Percentiles rank a stretch among this genome's conserved stretches.
phyloP scores from a whole-genome alignment of 768 basidiomycete genomes.

The Termitomyces sp. region DNA sequence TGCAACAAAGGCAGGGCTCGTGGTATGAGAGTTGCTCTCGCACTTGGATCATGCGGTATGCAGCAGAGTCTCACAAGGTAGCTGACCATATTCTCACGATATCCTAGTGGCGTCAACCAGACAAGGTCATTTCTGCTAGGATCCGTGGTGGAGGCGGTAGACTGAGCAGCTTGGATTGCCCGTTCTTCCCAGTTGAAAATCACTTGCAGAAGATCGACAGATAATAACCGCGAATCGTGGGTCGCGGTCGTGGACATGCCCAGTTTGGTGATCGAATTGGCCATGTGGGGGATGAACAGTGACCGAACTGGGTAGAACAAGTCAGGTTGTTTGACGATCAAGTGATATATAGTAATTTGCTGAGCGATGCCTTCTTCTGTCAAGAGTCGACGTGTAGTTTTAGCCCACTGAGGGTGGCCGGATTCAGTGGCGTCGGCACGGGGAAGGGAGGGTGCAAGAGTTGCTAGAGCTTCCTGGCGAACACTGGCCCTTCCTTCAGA shows the following conservation, averaged over 20 bases:
- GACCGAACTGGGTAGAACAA: conserved; percentile 92
- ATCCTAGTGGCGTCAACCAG: conserved; percentile 75
- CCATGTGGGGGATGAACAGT: conserved; percentile 90
- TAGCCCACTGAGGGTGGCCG: conserved; percentile 78
- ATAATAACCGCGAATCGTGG: conserved; percentile 76
- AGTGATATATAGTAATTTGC: conserved; percentile 78
- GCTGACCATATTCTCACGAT: conserved; percentile 90
- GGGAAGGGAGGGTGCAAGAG: conserved; percentile 78
- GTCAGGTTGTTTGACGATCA: conserved; percentile 86
- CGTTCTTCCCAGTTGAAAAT: conserved; percentile 93
- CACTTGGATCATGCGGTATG: conserved; percentile 49
- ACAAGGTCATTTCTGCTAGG: conserved; percentile 18
- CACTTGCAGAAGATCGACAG: conserved; percentile 87
- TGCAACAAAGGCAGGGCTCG: conserved; percentile 65
- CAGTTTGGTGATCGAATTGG: conserved; percentile 81
- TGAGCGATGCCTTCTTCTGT: conserved; percentile 82
- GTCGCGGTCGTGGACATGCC: conserved; percentile 72
- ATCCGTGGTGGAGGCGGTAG: conserved; percentile 14
- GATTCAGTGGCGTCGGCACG: conserved; percentile 49
- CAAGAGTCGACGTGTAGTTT: conserved; percentile 75
- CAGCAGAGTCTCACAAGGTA: conserved; percentile 92
- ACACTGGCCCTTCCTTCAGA: conserved; percentile 71
- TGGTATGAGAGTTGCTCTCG: conserved; percentile 44
- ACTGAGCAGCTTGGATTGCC: conserved; percentile 27
- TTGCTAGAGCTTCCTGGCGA: conserved; percentile 79